Evolutionary conservation across 2,329 filamentous ascomycete species (phyloP).

Genomic region (Colletotrichum lindemuthianum): DNA sequence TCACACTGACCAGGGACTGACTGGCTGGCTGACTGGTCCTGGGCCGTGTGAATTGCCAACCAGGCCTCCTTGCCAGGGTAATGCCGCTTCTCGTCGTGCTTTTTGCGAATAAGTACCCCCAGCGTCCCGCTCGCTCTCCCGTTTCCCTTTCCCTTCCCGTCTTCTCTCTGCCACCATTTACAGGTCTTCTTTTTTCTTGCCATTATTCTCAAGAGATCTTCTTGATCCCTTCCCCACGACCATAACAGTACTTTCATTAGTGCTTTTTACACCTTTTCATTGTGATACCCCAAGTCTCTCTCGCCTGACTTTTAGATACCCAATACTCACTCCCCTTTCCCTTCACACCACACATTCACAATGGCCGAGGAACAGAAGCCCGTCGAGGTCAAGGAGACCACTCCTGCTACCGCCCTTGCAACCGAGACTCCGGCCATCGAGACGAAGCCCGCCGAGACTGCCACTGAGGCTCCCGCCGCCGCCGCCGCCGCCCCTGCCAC

Average conservation of each 20-base stretch:
- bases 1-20: conserved; percentile 22
- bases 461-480: conserved; percentile 40
- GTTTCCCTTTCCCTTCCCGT: conserved; percentile 40
- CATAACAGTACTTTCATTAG: conserved; percentile 42
- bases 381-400: conserved; percentile 67
- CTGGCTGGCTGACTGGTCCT: background rate
- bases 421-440: conserved; percentile 54
- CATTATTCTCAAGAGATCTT: conserved; percentile 44
- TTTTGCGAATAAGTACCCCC: conserved; percentile 53
- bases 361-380: conserved; percentile 82
- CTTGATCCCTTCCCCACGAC: conserved; percentile 35
- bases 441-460: conserved; percentile 44
- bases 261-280: conserved; percentile 53
- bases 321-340: conserved; percentile 48
- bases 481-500: conserved; percentile 49
- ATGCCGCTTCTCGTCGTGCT: conserved; percentile 32
- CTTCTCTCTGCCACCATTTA: conserved; percentile 44
- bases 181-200: conserved; percentile 44
- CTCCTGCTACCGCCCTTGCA: conserved; percentile 49
- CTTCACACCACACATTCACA: conserved; percentile 52
- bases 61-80: conserved; percentile 33
- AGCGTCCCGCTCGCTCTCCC: conserved; percentile 44
- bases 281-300: conserved; percentile 59
- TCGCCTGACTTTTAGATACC: conserved; percentile 51
- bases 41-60: conserved; percentile 33